A percentile compares a stretch with the other conserved stretches of the same genome.
Conservation (phyloP, 805 yeast genomes). For the Myxozyma nipponensis region DNA sequence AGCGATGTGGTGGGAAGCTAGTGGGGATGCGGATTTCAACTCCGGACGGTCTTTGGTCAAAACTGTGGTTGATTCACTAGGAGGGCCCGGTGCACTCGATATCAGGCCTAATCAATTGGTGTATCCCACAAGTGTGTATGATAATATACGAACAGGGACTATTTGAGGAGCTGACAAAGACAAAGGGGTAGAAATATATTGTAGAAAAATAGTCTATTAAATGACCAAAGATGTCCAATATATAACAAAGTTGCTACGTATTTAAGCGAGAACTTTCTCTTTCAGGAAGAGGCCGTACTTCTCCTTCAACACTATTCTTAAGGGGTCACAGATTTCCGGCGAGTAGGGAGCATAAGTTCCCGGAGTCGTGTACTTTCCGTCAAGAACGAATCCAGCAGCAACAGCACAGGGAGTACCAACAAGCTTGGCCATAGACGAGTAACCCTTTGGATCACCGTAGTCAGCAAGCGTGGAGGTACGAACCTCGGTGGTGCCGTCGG, state of each 20-base stretch:
- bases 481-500: conserved; percentile 82
- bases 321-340: conserved; percentile 83
- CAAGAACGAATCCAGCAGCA: conserved; percentile 79
- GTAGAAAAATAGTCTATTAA: not conserved
- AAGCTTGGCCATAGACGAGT: conserved; percentile 96
- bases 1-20: conserved; percentile 93
- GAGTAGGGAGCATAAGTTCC: conserved; percentile 93
- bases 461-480: conserved; percentile 95
- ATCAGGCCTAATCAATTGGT: conserved; percentile 4
- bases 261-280: conserved; percentile 66
- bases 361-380: conserved; percentile 66
- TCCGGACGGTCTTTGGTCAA: conserved; percentile 7
- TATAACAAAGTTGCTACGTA: not conserved
- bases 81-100: conserved; percentile 27
- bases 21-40: conserved; percentile 38
- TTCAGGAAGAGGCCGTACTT: conserved; percentile 80
- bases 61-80: conserved; percentile 46
- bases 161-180: not conserved
- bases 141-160: conserved; percentile 5
- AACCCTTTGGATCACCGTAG: conserved; percentile 84
- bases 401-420: conserved; percentile 99
- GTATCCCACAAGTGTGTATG: conserved; percentile 18
- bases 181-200: too few relatives aligned
- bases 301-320: conserved; percentile 87
- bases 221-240: not conserved